A percentile compares a stretch with the other conserved stretches of the same genome.
Evolutionary conservation across 768 basidiomycete genomes (phyloP).

Genomic region (Tylopilus sp.): DNA sequence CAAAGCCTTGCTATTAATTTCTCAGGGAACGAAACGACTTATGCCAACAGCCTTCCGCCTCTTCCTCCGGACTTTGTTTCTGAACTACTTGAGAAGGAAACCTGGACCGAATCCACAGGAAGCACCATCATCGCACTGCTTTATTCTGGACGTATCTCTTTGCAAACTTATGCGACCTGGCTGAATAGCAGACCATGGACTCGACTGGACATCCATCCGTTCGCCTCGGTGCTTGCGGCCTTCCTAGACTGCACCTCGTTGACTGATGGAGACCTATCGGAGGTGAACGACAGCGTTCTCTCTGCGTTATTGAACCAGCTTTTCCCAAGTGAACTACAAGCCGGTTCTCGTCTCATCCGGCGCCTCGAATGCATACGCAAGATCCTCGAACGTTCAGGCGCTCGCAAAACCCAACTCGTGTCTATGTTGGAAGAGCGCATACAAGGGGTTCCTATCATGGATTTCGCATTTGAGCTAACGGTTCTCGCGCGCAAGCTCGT

Average conservation of each 20-base stretch:
- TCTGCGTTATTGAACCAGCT: conserved; percentile 28
- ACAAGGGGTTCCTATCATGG: conserved; percentile 21
- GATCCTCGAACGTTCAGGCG: conserved; percentile 27
- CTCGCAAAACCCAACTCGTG: conserved; percentile 16
- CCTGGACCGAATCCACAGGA: conserved; percentile 44
- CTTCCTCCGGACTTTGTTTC: conserved; percentile 25
- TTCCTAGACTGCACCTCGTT: conserved; percentile 42
- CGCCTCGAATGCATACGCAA: conserved; percentile 28
- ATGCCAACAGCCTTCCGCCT: neutral
- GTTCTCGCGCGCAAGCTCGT: conserved; percentile 31
- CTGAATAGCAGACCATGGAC: conserved; percentile 25
- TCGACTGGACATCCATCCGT: conserved; percentile 18
- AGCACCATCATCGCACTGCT: conserved; percentile 42
- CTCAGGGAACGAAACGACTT: neutral
- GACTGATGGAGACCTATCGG: conserved; percentile 16
- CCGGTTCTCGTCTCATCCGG: neutral
- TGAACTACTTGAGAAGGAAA: conserved; percentile 39
- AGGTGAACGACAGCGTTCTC: conserved; percentile 28
- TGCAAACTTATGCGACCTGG: conserved; percentile 38
- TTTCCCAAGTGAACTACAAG: conserved; percentile 2
- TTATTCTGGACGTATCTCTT: conserved; percentile 36
- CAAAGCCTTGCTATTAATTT: conserved; percentile 5
- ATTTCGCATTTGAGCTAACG: conserved; percentile 31
- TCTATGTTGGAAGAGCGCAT: conserved; percentile 28
- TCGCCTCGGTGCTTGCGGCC: conserved; percentile 42